Percentiles rank a stretch among this genome's conserved stretches.
Evolutionary conservation across 768 basidiomycete species (phyloP).

Genomic region (Gautieria morchelliformis): DNA sequence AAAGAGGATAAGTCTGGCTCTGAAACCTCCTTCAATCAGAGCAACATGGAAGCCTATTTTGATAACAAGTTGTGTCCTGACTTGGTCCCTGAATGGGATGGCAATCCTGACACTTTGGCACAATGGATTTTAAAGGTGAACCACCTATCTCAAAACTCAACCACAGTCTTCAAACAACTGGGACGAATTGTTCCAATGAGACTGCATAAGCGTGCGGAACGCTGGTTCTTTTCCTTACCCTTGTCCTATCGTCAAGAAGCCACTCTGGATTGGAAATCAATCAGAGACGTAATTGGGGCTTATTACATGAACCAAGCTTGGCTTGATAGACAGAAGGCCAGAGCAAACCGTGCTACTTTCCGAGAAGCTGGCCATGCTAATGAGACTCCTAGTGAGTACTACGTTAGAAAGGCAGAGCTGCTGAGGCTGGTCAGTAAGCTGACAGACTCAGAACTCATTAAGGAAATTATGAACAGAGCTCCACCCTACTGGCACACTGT

Average conservation of each 20-base stretch:
- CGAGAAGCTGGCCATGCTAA: conserved; percentile 16
- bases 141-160: too few species aligned
- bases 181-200: too few species aligned
- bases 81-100: too few species aligned
- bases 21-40: too few species aligned
- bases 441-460: conserved; percentile 24
- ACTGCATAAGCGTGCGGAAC: too few species aligned
- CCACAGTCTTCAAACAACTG: too few species aligned
- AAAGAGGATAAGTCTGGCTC: too few species aligned
- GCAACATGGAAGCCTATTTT: too few species aligned
- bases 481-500: conserved; percentile 21
- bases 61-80: too few species aligned
- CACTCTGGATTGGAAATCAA: conserved; percentile 22
- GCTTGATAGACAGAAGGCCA: conserved; percentile 20
- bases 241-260: conserved; percentile 3
- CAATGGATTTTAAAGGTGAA: too few species aligned
- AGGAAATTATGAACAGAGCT: conserved; percentile 26
- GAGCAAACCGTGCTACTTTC: conserved; percentile 20
- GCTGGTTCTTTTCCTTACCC: conserved; percentile 16
- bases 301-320: conserved; percentile 27
- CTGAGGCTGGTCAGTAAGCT: conserved; percentile 10
- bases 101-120: too few species aligned
- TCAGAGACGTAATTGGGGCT: conserved; percentile 16
- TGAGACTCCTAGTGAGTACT: conserved; percentile 28
- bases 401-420: conserved; percentile 23